These are phyloP conservation scores for Penicillium thymicola DNA, from an alignment of 2,329 filamentous ascomycete genomes.

Conservation along the genomic window DNA sequence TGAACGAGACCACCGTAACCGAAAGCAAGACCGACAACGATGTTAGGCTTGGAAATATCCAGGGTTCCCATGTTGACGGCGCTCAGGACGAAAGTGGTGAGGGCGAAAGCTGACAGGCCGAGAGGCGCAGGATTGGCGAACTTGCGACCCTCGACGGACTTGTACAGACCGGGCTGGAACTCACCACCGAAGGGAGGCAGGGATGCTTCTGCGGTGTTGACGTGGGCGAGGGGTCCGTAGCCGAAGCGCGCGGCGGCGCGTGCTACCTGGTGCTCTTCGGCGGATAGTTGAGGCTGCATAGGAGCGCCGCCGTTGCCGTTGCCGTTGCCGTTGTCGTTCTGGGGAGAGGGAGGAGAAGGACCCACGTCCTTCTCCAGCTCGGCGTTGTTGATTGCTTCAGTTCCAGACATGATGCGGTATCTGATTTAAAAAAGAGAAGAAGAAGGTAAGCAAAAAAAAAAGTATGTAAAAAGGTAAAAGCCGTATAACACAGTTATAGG, in stretches of 20 bases:
- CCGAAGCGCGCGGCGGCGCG: constrained; percentile 47
- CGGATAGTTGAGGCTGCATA: constrained; percentile 38
- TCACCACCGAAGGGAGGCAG: constrained; percentile 67
- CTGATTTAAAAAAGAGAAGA: background rate
- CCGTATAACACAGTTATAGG: constrained; percentile 24
- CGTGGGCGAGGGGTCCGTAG: constrained; percentile 51
- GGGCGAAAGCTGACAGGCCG: constrained; percentile 72
- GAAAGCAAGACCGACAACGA: constrained; percentile 67
- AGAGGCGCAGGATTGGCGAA: constrained; percentile 77
- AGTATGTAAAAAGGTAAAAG: background rate
- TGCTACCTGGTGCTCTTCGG: constrained; percentile 45
- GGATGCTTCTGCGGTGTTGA: constrained; percentile 45
- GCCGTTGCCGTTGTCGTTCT: background rate
- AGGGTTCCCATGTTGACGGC: constrained; percentile 68
- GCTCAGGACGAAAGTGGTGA: constrained; percentile 78
- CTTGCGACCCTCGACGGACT: constrained; percentile 62
- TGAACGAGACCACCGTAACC: constrained; percentile 77
- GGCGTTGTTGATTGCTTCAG: constrained; percentile 17
- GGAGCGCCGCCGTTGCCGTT: background rate
- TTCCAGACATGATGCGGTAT: constrained; percentile 26
- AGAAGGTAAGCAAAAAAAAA: constrained; percentile 3
- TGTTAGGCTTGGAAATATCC: constrained; percentile 58
- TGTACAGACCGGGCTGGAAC: constrained; percentile 69
- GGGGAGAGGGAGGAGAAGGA: background rate
- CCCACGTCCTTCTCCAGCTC: constrained; percentile 33